Evolutionary conservation across 2,329 filamentous ascomycete species (phyloP), one percentile per base, ranked within the genome.

Genomic region (Pseudogymnoascus sp.): DNA sequence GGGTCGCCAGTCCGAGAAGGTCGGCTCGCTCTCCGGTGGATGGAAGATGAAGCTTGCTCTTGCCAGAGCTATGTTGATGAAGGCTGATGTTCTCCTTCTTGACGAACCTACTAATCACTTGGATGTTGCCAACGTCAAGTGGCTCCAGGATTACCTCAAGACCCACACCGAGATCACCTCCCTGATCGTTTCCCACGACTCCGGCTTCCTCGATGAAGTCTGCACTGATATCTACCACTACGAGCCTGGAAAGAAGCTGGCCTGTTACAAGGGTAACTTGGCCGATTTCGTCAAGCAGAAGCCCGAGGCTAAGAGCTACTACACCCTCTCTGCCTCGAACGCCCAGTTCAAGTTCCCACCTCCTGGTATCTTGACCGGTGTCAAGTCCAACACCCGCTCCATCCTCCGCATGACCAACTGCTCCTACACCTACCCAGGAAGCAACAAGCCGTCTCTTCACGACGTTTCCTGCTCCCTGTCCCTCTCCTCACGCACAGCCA

Each of bases 41-140:
- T 99, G 95, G 95, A 97, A 97, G 85, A 99, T 99, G 95, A 99
- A 99, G 86, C 81, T 99, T 66, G 95, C 95, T 68, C 79, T 99
- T 76, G 95, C 95, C 61, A 87, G 95, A 72, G 95, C 95, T 67
- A 97, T 99, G 93, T 83, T 99, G 72, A 90, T 95, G 82, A 90
- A 88, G 73, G 93, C 95, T n/a, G 95, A 99, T 75, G 93, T 99
- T 60, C 84, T 99, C 64, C 82, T 99, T 61, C 86, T 99, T 64
- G 95, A 99, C 83, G 95, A 99, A 84, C 95, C 95, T 77, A 99
- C 95, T 71, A 99, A 99, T 81, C 95, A 99, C 78, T 82, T 99
- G 75, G 95, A 99, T 75, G 93, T 97, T 71, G 87, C 87, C 72
- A 97, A 97, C 76, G 92, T 99, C 70, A 91, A 90, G 69, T 99